Base-by-base conservation (phyloP, 176 grass and related monocot species). In the Canna indica region DNA sequence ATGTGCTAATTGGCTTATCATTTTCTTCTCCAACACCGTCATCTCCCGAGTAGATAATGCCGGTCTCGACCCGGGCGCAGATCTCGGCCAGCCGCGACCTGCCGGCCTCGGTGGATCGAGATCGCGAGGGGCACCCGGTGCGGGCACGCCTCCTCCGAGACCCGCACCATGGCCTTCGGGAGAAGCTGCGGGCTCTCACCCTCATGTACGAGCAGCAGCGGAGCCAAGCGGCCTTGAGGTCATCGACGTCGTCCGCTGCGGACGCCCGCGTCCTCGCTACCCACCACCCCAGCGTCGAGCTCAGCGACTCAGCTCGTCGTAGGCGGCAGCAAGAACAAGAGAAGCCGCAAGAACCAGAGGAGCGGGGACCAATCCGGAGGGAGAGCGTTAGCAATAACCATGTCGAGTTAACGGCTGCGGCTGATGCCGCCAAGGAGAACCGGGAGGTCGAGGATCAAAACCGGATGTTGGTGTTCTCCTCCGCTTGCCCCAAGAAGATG, bases 131-230 rank as follows among this genome's bases (percentile, higher is more conserved):
- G 47, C 69, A 30, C 50, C 52, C 9, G 56, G 50, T 10, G 48
- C 53, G 31, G 30, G 72, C 42, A 52, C 45, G 67, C 14, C 57
- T 80, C 35, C 65, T 80, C n/a, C 44, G 67, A 10, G 84, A 83
- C 50, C 68, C 80, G 35, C 89, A 99, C 74, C 82, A 87, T 44
- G 78, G 79, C n/a, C 89, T 99, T 58, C 85, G 85, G 69, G 89
- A 93, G 52, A 99, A 90, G 86, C 72, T 99, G 82, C 77, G 66
- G 18, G 78, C 70, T 3, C 86, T 99, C 82, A 90, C 82, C 31
- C 75, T 83, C 44, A 38, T 71, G 25, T 97, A 85, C 74, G 84
- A 97, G 84, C 84, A 97, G 82, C 88, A 97, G 3, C 85, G 87
- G 77, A 78, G 75, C 77, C 80, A 81, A 27, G 58, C 79, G 29